A percentile compares a stretch with the other conserved stretches of the same genome.
Evolutionary conservation across 768 basidiomycete genomes (phyloP).

Genomic region (Austroboletus festivus): DNA sequence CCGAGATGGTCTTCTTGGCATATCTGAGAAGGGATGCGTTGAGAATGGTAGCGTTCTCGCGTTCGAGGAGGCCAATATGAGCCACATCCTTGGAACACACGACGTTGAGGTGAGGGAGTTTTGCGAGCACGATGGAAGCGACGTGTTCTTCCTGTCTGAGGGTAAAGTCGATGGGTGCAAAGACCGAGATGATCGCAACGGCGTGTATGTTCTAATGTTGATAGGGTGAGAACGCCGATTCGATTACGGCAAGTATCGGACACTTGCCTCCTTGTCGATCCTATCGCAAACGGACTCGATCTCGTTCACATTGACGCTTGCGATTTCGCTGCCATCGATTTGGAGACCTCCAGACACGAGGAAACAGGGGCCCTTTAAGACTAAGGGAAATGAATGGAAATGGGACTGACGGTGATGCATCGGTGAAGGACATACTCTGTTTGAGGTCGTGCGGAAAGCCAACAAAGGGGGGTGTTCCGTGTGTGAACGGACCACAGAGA

Average conservation of each 20-base stretch:
- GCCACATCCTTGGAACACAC: conserved; percentile 57
- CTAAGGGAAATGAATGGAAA: conserved; percentile 7
- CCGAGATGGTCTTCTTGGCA: conserved; percentile 51
- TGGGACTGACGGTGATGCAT: conserved; percentile 1
- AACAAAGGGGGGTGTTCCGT: conserved; percentile 55
- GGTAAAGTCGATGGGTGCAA: conserved; percentile 45
- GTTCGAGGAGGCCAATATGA: conserved; percentile 56
- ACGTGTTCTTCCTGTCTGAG: conserved; percentile 48
- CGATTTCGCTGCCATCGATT: conserved; percentile 48
- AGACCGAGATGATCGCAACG: conserved; percentile 47
- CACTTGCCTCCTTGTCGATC: conserved; percentile 33
- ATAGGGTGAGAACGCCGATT: neutral
- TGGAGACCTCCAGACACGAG: conserved; percentile 40
- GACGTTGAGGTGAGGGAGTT: conserved; percentile 42
- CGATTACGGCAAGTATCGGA: neutral
- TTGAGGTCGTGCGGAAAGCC: conserved; percentile 43
- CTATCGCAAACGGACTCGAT: conserved; percentile 40
- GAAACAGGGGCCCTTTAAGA: conserved; percentile 29
- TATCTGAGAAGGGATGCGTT: conserved; percentile 63
- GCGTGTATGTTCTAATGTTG: conserved; percentile 21
- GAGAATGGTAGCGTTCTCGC: conserved; percentile 67
- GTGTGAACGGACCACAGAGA: conserved; percentile 57
- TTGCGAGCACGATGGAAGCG: conserved; percentile 38
- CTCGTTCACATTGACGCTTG: conserved; percentile 41
- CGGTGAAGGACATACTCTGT: conserved; percentile 23